Base-by-base conservation (phyloP, 345 rosid genomes). In the Eucalyptus rudis region DNA sequence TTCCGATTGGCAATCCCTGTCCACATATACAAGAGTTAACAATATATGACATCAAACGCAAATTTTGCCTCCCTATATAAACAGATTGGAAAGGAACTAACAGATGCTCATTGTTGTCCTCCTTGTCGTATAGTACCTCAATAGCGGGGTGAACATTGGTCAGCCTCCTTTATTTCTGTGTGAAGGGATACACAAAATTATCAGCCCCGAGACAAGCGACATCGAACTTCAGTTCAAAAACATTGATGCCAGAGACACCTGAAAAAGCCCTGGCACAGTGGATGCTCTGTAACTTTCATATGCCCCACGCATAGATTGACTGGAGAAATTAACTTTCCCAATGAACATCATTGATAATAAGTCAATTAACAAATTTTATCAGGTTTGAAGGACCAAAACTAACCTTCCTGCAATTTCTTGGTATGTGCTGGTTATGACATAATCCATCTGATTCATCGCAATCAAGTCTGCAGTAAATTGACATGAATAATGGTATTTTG, bases 371-470 rank as follows among this genome's bases (percentile, higher is more conserved):
- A 58, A 49, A 68, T 54, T 64, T n/a, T 13, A 86, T 25, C 44
- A 22, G 29, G 58, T n/a, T 80, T 88, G 33, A 51, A 89, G 50
- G 49, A 19, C 52, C 10, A 86, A 49, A 43, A 89, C 93, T 22
- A 80, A 93, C 99, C 97, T 98, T 92, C 99, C 99, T 7, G 98
- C 97, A 49, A 97, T 98, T 93, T 98, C 99, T 90, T 97, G 97
- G 90, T 95, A 96, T 31, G 97, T 97, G 93, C 99, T 98, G 15
- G 96, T 95, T 31, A 98, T 95, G 91, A 97, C 90, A 88, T 96
- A 98, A 92, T 98, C 99, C 10, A 95, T 89, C 47, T 92, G 89
- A 90, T 97, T 97, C 98, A 98, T 97, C 36, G 98, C 95, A 36
- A 98, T 90, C 59, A 93, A 76, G 90, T 97, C 99, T 68, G 99